Conservation (phyloP, 1,284 basidiomycete species). For the Leccinum pachyderme region DNA sequence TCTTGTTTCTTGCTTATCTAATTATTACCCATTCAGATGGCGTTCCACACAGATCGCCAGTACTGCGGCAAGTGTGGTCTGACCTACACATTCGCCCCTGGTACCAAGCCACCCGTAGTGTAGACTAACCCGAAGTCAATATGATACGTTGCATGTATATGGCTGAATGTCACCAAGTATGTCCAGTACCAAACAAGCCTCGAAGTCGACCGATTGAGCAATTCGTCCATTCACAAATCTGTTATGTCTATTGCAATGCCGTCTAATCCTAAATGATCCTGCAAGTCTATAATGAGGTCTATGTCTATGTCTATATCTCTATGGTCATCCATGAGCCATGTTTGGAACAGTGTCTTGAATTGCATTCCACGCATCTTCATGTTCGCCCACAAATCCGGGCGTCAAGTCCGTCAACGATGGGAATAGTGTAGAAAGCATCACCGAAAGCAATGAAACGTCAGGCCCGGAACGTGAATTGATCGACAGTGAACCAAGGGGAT, state of each 20-base stretch:
- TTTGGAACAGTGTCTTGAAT: constrained; percentile 12
- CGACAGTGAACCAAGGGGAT: constrained; percentile 23
- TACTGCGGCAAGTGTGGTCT: constrained; percentile 94
- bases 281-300: constrained; percentile 1
- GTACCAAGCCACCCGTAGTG: constrained; percentile 69
- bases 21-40: constrained; percentile 57
- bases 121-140: constrained; percentile 34
- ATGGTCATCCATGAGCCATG: background rate
- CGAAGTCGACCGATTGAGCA: background rate
- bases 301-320: background rate
- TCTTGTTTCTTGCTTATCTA: background rate
- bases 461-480: constrained; percentile 22
- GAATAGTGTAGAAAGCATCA: constrained; percentile 15
- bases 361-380: constrained; percentile 22
- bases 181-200: background rate
- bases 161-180: constrained; percentile 13
- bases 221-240: background rate
- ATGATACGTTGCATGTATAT: constrained; percentile 16
- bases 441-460: constrained; percentile 14
- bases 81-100: constrained; percentile 87
- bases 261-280: constrained; percentile 4
- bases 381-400: constrained; percentile 17
- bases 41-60: constrained; percentile 93
- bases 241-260: background rate
- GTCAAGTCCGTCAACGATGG: constrained; percentile 21